Conservation (phyloP, 768 basidiomycete genomes). For the Lentinula lateritia region DNA sequence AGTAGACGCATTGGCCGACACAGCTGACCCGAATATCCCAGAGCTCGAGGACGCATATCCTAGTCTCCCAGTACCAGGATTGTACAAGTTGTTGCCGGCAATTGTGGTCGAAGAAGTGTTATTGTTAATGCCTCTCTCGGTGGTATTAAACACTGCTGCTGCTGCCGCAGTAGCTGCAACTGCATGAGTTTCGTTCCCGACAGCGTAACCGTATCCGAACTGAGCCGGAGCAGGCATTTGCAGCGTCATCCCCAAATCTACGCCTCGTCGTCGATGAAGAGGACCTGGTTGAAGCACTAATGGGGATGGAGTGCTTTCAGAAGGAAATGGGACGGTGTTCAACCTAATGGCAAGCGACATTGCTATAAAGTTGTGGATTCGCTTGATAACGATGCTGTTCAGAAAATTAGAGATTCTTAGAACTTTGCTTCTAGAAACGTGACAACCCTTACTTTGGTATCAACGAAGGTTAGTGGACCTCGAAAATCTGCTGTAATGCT, state of each 20-base stretch:
- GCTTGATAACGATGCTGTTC: not conserved
- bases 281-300: not conserved
- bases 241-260: not conserved
- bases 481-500: not conserved
- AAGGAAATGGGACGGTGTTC: slow-evolving; percentile 2
- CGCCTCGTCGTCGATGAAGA: slow-evolving; percentile 1
- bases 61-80: not conserved
- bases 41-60: not conserved
- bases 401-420: too few relatives aligned
- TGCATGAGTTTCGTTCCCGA: not conserved
- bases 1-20: not conserved
- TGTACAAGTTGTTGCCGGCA: not conserved
- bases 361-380: not conserved
- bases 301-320: not conserved
- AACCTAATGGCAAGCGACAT: not conserved
- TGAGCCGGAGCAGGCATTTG: slow-evolving; percentile 1
- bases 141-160: not conserved
- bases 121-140: not conserved
- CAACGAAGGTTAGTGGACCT: not conserved
- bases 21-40: not conserved
- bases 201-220: not conserved
- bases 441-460: too few relatives aligned
- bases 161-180: not conserved
- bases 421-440: not conserved
- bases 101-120: not conserved